Conservation (phyloP, 495 filamentous ascomycete species). For the Friedmanniomyces endolithicus region DNA sequence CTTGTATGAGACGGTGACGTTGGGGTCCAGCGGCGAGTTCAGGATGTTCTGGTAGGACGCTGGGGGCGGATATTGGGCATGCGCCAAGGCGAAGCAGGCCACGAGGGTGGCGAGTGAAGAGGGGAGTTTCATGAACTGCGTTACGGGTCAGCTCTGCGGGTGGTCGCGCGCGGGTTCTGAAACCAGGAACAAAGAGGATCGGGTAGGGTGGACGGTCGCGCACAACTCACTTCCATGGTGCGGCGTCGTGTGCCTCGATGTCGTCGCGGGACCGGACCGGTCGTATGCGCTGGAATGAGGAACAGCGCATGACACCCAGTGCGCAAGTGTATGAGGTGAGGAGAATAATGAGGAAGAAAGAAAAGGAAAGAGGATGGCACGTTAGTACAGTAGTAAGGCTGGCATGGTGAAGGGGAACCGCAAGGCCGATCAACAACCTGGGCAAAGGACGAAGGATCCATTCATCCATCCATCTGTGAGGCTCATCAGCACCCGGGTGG, state of each 20-base stretch:
- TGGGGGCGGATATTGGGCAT: slow-evolving; percentile 20
- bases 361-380: not conserved
- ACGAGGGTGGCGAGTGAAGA: slow-evolving; percentile 8
- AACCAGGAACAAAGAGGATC: not conserved
- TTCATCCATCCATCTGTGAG: no score
- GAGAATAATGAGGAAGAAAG: not conserved
- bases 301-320: not conserved
- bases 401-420: not conserved
- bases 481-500: no score
- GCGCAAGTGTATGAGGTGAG: not conserved
- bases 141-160: not conserved
- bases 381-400: no score
- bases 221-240: slow-evolving; percentile 1
- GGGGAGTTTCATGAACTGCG: slow-evolving; percentile 11
- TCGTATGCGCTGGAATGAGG: not conserved
- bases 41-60: slow-evolving; percentile 38
- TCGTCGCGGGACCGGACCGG: not conserved
- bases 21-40: slow-evolving; percentile 42
- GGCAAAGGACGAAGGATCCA: not conserved
- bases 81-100: slow-evolving; percentile 1
- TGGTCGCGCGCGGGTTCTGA: not conserved
- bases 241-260: no score
- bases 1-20: slow-evolving; percentile 51
- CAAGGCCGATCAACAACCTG: no score
- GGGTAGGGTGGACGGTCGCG: not conserved